Evolutionary conservation across 1,284 basidiomycete genomes (phyloP), one percentile per base, ranked within the genome.

Genomic region (Puccinia coronata): DNA sequence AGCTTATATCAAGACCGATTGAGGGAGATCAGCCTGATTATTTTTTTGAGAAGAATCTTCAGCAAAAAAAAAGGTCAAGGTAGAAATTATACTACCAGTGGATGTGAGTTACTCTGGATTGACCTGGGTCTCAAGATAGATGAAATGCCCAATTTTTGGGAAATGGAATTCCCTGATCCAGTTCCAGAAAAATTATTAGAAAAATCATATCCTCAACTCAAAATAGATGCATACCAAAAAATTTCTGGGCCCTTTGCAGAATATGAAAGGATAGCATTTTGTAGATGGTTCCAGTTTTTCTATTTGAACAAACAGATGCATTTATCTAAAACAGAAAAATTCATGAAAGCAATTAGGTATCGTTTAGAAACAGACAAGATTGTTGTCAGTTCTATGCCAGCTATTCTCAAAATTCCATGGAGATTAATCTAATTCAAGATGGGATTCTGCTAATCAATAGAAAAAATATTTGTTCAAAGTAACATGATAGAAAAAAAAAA

Each of bases 71-170:
- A 25, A 59, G 34, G 9, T 59, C 28, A 59, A 1, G 9, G 11
- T 14, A 59, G 9, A 25, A 8, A 25, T 57, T 28, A n/a, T n/a
- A n/a, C n/a, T n/a, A n/a, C 53, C 8, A 57, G 53, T 57, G 53
- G 53, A 9, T 57, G n/a, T 57, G 53, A 57, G 53, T 57, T 57
- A 14, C n/a, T 57, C n/a, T 59, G 57, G 57, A 31, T 25, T 59
- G 25, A 59, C 31, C 57, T 59, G 31, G 57, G 57, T 16, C 57
- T 59, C 28, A 34, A 34, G 1, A 31, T 34, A 14, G 11, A 59
- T 31, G 11, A 34, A 12, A 59, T 59, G 28, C 57, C 57, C n/a
- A 23, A 25, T 57, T 8, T 57, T 20, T 57, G n/a, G n/a, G 53
- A 57, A n/a, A n/a, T n/a, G n/a, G n/a, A n/a, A n/a, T n/a, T n/a